Base-by-base conservation (phyloP, 1,284 basidiomycete species). In the Malassezia pachydermatis region DNA sequence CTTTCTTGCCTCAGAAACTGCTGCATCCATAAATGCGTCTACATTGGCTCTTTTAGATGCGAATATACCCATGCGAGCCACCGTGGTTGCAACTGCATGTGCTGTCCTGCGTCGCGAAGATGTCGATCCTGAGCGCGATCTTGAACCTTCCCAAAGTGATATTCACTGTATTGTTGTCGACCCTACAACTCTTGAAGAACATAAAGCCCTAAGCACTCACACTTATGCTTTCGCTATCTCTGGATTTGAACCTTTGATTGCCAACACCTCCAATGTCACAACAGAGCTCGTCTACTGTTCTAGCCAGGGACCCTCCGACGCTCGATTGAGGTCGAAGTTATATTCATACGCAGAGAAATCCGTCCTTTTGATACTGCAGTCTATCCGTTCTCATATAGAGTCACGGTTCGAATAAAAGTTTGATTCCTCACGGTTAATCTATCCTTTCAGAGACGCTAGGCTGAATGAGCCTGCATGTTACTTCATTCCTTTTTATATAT, bases 11-110 rank as follows among this genome's bases (percentile, higher is more conserved):
- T 35, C 60, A 3, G 72, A 74, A 45, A 70, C 72, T 60, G 76
- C 74, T 17, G 72, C 67, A n/a, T 67, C 67, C 76, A 81, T 74
- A 78, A 85, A 58, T 76, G 81, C 63, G 70, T 63, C 73, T 0
- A 70, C 72, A 10, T 58, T 77, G 23, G 73, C 76, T 0, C 59
- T 75, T 14, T 53, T 77, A 22, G 75, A 77, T 53, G 73, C 73
- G 1, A 75, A 73, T 1, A 65, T 77, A n/a, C 72, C 72, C 6
- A 63, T 75, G 36, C 64, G 66, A 4, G 76, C 72, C 0, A 68
- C 76, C 22, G 67, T 76, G 4, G 55, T 76, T 0, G 75, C 76
- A 3, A 70, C 75, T 1, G 59, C 72, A 5, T 62, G 76, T n/a
- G 76, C 75, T 0, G 57, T 72, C 14, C 35, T 74, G n/a, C 40